A percentile compares a stretch with the other conserved stretches of the same genome.
Conservation (phyloP, 2,329 filamentous ascomycete genomes). For the Amesomyces nigricolor region DNA sequence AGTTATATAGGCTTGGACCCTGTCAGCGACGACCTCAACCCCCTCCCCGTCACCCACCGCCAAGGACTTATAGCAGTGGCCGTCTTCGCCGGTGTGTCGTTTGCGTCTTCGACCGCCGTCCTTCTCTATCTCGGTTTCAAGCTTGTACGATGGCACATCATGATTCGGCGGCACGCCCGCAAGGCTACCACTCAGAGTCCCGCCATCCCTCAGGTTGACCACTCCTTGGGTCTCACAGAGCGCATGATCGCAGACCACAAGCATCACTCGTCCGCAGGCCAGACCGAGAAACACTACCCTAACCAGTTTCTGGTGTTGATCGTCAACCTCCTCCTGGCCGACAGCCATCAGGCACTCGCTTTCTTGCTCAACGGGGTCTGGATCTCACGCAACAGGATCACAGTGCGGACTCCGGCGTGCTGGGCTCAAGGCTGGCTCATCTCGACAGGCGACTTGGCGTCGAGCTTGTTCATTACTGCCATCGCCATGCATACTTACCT, state of each 20-base stretch:
- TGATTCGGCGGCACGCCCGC: conserved; percentile 5
- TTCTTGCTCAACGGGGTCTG: conserved; percentile 52
- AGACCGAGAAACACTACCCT: conserved; percentile 18
- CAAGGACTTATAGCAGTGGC: conserved; percentile 25
- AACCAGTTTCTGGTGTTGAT: conserved; percentile 57
- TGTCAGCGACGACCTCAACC: conserved; percentile 21
- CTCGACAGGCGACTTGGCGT: conserved; percentile 52
- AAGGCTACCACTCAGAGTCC: neutral
- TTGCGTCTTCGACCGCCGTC: conserved; percentile 22
- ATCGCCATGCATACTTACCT: conserved; percentile 56
- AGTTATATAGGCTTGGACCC: neutral
- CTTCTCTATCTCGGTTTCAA: conserved; percentile 29
- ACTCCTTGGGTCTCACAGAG: conserved; percentile 28
- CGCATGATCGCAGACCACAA: conserved; percentile 8
- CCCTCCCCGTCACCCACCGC: conserved; percentile 23
- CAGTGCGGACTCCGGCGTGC: conserved; percentile 44
- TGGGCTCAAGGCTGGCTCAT: conserved; percentile 52
- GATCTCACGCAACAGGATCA: conserved; percentile 43
- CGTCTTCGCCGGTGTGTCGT: conserved; percentile 26
- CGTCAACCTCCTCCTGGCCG: conserved; percentile 54
- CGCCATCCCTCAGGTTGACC: conserved; percentile 20
- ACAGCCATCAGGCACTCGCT: conserved; percentile 50
- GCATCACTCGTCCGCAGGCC: neutral
- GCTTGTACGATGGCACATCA: conserved; percentile 28
- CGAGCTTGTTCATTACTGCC: conserved; percentile 51